Percentiles rank a stretch among this genome's conserved stretches.
Conservation (phyloP, 441 rosid species). For the Adansonia gregorii region DNA sequence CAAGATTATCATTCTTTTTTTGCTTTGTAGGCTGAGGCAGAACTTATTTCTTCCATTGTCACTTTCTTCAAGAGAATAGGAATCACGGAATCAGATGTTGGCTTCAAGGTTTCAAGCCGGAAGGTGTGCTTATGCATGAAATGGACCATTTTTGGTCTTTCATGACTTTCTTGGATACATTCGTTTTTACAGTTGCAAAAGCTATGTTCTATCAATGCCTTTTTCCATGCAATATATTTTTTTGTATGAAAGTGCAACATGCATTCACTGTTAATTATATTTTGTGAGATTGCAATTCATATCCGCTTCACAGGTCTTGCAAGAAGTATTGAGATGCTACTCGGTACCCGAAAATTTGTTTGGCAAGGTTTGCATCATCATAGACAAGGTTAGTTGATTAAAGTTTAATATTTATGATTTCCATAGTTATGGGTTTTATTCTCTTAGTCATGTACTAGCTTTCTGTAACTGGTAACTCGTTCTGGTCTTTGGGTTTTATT, state of each 20-base stretch:
- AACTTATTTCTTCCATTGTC: conserved; percentile 74
- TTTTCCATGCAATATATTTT: not conserved
- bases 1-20: conserved; percentile 11
- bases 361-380: conserved; percentile 78
- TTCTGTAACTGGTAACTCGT: not conserved
- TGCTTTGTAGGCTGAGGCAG: conserved; percentile 81
- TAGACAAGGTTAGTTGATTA: conserved; percentile 77
- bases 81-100: conserved; percentile 79
- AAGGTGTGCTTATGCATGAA: conserved; percentile 52
- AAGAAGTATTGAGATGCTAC: conserved; percentile 42
- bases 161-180: not conserved
- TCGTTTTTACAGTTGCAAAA: not conserved
- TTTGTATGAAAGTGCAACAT: not conserved
- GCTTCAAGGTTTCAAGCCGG: conserved; percentile 89
- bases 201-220: not conserved
- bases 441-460: not conserved
- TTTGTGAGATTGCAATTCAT: conserved; percentile 5
- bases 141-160: not conserved
- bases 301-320: conserved; percentile 64
- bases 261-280: not conserved
- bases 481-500: not conserved
- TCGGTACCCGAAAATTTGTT: conserved; percentile 70
- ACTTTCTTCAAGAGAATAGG: conserved; percentile 84
- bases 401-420: conserved; percentile 20
- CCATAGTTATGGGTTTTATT: not conserved